Conservation (phyloP, 2,329 filamentous ascomycete genomes). For the Calonectria fujianensis region DNA sequence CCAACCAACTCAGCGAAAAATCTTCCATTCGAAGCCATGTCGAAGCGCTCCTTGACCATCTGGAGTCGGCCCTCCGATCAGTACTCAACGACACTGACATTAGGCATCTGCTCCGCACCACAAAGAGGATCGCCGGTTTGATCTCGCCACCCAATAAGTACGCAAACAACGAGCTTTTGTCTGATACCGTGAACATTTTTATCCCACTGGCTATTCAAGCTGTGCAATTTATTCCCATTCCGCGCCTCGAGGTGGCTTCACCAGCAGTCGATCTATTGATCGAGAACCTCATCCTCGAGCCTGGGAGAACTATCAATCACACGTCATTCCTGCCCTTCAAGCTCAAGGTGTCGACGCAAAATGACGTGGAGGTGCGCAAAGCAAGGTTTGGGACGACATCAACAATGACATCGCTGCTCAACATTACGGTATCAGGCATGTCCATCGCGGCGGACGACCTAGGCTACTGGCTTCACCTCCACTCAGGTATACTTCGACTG, state of each 20-base stretch:
- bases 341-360: conserved; percentile 87
- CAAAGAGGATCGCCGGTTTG: conserved; percentile 80
- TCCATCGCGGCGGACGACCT: conserved; percentile 90
- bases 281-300: conserved; percentile 93
- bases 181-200: conserved; percentile 87
- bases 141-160: conserved; percentile 79
- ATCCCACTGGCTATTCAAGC: conserved; percentile 84
- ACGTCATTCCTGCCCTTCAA: conserved; percentile 93
- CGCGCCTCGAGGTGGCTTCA: conserved; percentile 89
- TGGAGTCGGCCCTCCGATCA: conserved; percentile 80
- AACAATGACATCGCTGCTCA: conserved; percentile 80
- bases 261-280: conserved; percentile 90
- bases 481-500: conserved; percentile 83
- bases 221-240: conserved; percentile 92
- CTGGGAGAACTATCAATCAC: conserved; percentile 87
- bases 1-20: conserved; percentile 79
- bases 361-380: conserved; percentile 90
- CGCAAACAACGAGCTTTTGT: conserved; percentile 82
- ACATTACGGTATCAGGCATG: conserved; percentile 87
- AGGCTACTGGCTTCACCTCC: conserved; percentile 90
- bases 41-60: conserved; percentile 81
- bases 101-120: conserved; percentile 79
- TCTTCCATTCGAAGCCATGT: conserved; percentile 83
- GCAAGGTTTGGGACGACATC: conserved; percentile 78
- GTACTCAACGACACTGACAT: conserved; percentile 84